Evolutionary conservation across 257 asterid genomes (phyloP).

Genomic region (Ophiorrhiza pumila): DNA sequence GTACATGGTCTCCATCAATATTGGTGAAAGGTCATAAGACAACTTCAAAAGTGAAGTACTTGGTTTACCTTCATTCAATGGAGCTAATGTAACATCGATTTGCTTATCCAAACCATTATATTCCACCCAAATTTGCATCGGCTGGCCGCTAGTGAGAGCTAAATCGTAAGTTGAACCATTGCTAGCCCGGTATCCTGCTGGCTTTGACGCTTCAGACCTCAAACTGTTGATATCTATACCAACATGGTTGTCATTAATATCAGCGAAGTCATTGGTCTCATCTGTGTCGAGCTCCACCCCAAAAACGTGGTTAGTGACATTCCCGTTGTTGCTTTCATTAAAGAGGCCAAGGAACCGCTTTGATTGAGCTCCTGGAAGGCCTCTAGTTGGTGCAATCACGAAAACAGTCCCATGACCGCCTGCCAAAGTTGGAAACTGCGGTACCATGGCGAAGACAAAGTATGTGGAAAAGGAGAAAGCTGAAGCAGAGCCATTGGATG

Average conservation of each 20-base stretch:
- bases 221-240: slow-evolving; percentile 23
- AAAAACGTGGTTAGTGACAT: slow-evolving; percentile 14
- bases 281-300: slow-evolving; percentile 30
- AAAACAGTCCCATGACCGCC: slow-evolving; percentile 23
- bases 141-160: slow-evolving; percentile 10
- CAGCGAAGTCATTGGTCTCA: not conserved
- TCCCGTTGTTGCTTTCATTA: slow-evolving; percentile 14
- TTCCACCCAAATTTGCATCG: slow-evolving; percentile 25
- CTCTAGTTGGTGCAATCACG: slow-evolving; percentile 17
- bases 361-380: slow-evolving; percentile 13
- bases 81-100: slow-evolving; percentile 25
- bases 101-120: slow-evolving; percentile 4
- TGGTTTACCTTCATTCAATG: slow-evolving; percentile 7
- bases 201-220: not conserved
- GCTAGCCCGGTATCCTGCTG: slow-evolving; percentile 12
- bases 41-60: slow-evolving; percentile 16
- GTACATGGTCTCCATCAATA: slow-evolving; percentile 14
- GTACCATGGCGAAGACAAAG: slow-evolving; percentile 24
- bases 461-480: slow-evolving; percentile 28
- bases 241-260: slow-evolving; percentile 28
- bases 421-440: slow-evolving; percentile 4
- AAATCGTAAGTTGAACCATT: not conserved
- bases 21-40: slow-evolving; percentile 7
- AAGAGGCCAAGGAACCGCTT: slow-evolving; percentile 19
- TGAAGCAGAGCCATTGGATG: slow-evolving; percentile 4